Evolutionary conservation across 441 rosid genomes (phyloP), one percentile per base, ranked within the genome.

Genomic region (Capsella rubella): DNA sequence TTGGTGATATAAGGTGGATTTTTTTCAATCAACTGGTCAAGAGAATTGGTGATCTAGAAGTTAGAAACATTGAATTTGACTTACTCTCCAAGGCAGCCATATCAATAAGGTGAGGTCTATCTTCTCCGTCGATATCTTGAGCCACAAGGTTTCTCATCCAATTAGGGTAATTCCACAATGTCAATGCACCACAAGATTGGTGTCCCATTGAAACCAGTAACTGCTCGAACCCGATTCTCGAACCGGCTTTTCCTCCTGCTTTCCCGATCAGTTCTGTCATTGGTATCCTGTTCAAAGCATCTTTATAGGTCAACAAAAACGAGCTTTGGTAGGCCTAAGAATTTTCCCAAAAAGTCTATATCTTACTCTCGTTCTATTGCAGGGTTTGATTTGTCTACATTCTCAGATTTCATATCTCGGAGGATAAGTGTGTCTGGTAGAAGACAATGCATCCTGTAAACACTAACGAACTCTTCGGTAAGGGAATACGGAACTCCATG

Each of bases 1-100:
- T 21, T 21, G 25, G 25, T 21, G 25, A 21, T 21, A 21, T 0
- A 2, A 21, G 25, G 7, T 6, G 57, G 2, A 12, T 14, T 14
- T 40, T 32, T 29, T 54, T 32, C n/a, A 13, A 35, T 27, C 4
- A 49, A n/a, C 6, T 7, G 27, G 74, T 42, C 6, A 49, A 53
- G 40, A 31, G 47, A 25, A 43, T n/a, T 67, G 14, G 34, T 51
- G 25, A 51, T 55, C 5, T 47, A 43, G 32, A 18, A 59, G 57
- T 10, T 11, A n/a, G 35, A 64, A 35, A 6, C 4, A 3, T 2
- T n/a, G 54, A 1, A 29, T 62, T 61, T 61, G 29, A 74, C 55
- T 82, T 84, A 87, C 91, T 82, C 76, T 88, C 89, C 58, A 88
- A 67, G 31, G 90, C 89, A 51, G 90, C 91, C 87, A 90, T 78